Evolutionary conservation across 495 filamentous ascomycete genomes (phyloP), one percentile per base, ranked within the genome.

Genomic region (Aspergillus nidulans): DNA sequence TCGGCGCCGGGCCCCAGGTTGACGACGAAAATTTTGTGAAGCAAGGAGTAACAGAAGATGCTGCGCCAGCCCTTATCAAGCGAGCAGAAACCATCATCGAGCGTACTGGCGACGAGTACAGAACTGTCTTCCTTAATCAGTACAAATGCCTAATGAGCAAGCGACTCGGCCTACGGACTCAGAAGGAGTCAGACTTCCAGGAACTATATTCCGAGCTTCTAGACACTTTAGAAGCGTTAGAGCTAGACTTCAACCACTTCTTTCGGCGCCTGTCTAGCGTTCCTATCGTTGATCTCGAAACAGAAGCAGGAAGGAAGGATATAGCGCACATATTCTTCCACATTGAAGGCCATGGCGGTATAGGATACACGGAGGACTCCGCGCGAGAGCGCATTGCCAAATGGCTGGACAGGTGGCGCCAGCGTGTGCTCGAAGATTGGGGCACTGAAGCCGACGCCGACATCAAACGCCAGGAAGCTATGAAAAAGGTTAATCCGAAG

Each of bases 241-340:
- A 90, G 58, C 69, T 98, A 20, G 94, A 98, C 66, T 98, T 95
- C 74, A 87, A 92, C 62, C 87, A 90, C 56, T 92, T 92, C 67
- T 97, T 97, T 80, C 78, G 94, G 2, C 81, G 85, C 5, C 74
- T 98, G 0, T 83, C 83, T 9, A 58, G 69, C 4, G 54, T 95
- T 15, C 72, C 69, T 3, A 34, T 91, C 6, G 65, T 71, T 1
- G 77, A 84, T 12, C 40, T 95, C 8, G 77, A 81, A 49, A 85
- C 81, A 0, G 76, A 85, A 13, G 80, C 83, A 18, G 63, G 78
- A 53, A 71, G 86, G 44, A 75, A 73, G 49, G 74, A 83, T 19
- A 70, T 72, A 16, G 86, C 89, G 0, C 69, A 75, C 0, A 63
- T 77, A 1, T 95, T 97, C 70, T 91, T 92, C 74, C 82, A 89